phyloP scores from a whole-genome alignment of 2,329 filamentous ascomycete species.

The Phialophora chinensis region DNA sequence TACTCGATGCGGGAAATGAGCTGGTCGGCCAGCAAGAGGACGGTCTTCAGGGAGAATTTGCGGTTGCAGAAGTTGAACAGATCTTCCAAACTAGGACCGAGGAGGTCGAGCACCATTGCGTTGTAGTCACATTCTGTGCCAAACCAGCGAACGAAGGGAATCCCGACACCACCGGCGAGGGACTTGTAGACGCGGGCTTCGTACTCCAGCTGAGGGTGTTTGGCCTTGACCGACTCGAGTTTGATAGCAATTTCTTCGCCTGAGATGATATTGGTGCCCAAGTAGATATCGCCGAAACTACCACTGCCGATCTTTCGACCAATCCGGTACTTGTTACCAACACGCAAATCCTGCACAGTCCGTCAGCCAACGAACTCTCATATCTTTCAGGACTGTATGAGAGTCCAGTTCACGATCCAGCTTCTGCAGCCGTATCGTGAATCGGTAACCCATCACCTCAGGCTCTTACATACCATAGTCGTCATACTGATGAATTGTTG shows the following conservation, averaged over 20 bases:
- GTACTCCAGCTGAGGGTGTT: constrained; percentile 98
- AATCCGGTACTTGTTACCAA: constrained; percentile 99
- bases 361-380: constrained; percentile 21
- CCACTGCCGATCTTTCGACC: constrained; percentile 98
- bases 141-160: constrained; percentile 99
- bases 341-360: constrained; percentile 80
- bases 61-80: constrained; percentile 99
- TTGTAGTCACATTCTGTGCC: constrained; percentile 99
- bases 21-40: constrained; percentile 93
- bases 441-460: constrained; percentile 7
- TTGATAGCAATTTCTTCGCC: constrained; percentile 99
- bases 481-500: constrained; percentile 58
- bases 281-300: constrained; percentile 97
- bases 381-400: background rate
- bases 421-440: constrained; percentile 8
- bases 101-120: constrained; percentile 97
- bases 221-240: constrained; percentile 98
- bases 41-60: constrained; percentile 98
- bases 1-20: constrained; percentile 99
- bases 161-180: constrained; percentile 94
- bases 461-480: constrained; percentile 63
- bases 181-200: constrained; percentile 88
- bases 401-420: constrained; percentile 12
- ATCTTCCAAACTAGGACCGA: constrained; percentile 93
- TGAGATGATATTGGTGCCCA: constrained; percentile 99